phyloP scores from a whole-genome alignment of 352 stramenopile species.

The Phytophthora pseudosyringae region DNA sequence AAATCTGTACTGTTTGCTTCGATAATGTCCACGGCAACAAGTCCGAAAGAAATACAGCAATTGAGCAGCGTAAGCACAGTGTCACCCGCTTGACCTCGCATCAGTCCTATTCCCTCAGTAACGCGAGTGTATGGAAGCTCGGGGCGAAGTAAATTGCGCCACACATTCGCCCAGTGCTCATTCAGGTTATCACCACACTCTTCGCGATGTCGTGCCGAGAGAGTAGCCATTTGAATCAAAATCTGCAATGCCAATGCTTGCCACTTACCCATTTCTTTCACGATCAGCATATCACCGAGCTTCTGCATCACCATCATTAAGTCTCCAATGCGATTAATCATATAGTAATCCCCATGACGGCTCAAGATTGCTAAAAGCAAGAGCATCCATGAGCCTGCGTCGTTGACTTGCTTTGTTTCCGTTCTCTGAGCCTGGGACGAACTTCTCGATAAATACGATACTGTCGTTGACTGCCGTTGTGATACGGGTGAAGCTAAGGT shows the following conservation, averaged over 20 bases:
- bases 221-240: constrained; percentile 57
- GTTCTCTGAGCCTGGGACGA: constrained; percentile 24
- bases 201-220: constrained; percentile 42
- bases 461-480: constrained; percentile 29
- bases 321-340: constrained; percentile 61
- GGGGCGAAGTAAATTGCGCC: constrained; percentile 53
- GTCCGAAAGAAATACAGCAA: constrained; percentile 48
- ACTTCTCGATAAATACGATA: constrained; percentile 36
- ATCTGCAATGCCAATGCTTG: constrained; percentile 56
- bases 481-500: constrained; percentile 31
- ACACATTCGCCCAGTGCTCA: constrained; percentile 58
- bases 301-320: constrained; percentile 63
- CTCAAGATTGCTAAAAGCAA: constrained; percentile 51
- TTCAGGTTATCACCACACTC: constrained; percentile 42
- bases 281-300: constrained; percentile 47
- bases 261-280: constrained; percentile 55
- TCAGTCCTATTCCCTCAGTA: constrained; percentile 53
- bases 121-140: constrained; percentile 58
- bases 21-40: constrained; percentile 47
- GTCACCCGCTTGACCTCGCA: constrained; percentile 52
- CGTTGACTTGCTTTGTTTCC: constrained; percentile 40
- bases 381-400: constrained; percentile 52
- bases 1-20: constrained; percentile 39
- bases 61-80: constrained; percentile 57
- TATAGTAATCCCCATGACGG: constrained; percentile 62